A percentile compares a stretch with the other conserved stretches of the same genome.
These are phyloP conservation scores for Taphrina pruni DNA, from an alignment of 1,139 yeast genomes.

Conservation along the genomic window DNA sequence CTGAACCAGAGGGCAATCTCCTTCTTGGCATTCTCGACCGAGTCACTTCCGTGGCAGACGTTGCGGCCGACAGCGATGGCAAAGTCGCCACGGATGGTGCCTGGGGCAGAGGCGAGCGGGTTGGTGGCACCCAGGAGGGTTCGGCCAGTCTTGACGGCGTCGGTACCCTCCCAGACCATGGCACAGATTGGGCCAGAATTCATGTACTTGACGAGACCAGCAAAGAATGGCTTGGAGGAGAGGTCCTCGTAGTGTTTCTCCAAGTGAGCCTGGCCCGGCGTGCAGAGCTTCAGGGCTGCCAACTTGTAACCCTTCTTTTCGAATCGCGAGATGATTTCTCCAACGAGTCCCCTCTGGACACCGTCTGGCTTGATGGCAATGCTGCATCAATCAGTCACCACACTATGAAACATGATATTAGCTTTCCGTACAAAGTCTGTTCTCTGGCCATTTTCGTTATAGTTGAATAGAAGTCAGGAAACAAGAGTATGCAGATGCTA, in stretches of 20 bases:
- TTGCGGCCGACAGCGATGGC: conserved; percentile 98
- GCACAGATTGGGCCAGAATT: conserved; percentile 98
- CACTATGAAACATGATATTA: too few relatives aligned
- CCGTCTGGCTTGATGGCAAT: conserved; percentile 99
- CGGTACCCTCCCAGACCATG: conserved; percentile 99
- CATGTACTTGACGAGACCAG: conserved; percentile 89
- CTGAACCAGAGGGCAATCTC: conserved; percentile 98
- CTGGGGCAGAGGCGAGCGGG: conserved; percentile 97
- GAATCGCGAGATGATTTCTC: conserved; percentile 89
- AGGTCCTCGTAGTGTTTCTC: conserved; percentile 71
- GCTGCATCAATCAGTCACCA: conserved; percentile 5
- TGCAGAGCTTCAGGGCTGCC: conserved; percentile 90
- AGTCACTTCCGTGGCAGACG: conserved; percentile 99
- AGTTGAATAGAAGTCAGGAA: neutral
- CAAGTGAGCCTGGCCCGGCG: conserved; percentile 85
- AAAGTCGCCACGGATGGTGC: conserved; percentile 93
- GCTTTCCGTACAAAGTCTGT: conserved; percentile 29
- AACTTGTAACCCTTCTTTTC: conserved; percentile 83
- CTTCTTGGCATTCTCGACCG: conserved; percentile 95
- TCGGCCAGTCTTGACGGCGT: conserved; percentile 98
- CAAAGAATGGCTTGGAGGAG: conserved; percentile 38
- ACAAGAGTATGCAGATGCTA: neutral
- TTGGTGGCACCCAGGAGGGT: conserved; percentile 97
- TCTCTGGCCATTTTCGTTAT: conserved; percentile 31
- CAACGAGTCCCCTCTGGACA: conserved; percentile 90